phyloP scores from a whole-genome alignment of 2,329 filamentous ascomycete species.

The Nigrospora osmanthi region DNA sequence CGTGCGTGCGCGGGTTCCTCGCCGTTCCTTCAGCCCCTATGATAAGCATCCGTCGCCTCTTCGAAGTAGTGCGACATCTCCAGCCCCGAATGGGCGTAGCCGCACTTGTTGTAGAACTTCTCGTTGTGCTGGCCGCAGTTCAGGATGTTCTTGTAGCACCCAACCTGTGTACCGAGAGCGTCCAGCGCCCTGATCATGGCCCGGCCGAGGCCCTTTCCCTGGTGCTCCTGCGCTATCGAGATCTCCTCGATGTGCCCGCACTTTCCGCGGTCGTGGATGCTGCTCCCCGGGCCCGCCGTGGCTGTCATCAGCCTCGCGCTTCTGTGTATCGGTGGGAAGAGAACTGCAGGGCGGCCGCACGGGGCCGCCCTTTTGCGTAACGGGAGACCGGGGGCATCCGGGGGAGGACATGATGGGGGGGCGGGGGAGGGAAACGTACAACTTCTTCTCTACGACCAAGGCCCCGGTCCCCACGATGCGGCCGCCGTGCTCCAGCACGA shows the following conservation, averaged over 20 bases:
- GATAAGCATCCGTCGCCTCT: constrained; percentile 14
- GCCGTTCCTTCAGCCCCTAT: constrained; percentile 12
- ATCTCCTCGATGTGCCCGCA: constrained; percentile 84
- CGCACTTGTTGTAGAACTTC: constrained; percentile 56
- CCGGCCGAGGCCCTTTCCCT: constrained; percentile 72
- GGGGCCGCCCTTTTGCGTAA: no score
- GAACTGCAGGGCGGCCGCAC: background rate
- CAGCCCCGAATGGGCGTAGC: constrained; percentile 18
- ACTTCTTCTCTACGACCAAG: constrained; percentile 73
- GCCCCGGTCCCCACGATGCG: constrained; percentile 68
- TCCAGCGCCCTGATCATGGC: constrained; percentile 72
- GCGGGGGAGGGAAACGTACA: constrained; percentile 36
- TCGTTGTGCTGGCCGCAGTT: constrained; percentile 74
- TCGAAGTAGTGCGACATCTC: constrained; percentile 22
- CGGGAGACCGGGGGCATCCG: no score
- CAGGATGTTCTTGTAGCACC: constrained; percentile 76
- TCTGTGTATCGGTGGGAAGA: background rate
- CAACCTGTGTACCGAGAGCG: constrained; percentile 61
- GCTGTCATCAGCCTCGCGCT: background rate
- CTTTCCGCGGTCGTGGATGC: constrained; percentile 57
- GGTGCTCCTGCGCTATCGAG: constrained; percentile 69
- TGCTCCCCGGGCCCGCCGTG: constrained; percentile 14
- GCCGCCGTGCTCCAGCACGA: constrained; percentile 58
- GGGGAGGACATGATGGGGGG: background rate
- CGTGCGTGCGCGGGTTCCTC: no score